Conservation (phyloP, 2,329 filamentous ascomycete species). For the Scedosporium boydii region DNA sequence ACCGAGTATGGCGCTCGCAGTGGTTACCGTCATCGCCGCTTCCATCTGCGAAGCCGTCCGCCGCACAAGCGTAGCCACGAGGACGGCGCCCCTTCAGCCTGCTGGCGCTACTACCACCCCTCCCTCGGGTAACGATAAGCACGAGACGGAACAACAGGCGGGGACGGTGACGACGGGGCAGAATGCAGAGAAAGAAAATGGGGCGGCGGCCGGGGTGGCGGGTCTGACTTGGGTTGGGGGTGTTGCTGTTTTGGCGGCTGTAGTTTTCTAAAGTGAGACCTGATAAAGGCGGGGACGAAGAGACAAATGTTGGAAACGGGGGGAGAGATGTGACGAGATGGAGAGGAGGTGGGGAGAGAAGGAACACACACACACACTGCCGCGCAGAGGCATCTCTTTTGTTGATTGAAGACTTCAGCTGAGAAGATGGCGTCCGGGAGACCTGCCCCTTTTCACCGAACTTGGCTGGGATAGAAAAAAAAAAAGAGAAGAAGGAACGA, state of each 20-base stretch:
- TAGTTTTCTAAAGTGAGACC: not conserved
- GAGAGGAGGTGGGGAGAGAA: not conserved
- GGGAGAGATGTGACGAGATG: not conserved
- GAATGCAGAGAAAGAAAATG: not conserved
- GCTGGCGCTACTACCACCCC: not conserved
- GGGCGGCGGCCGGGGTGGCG: not conserved
- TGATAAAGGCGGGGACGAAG: no score
- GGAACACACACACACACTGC: not conserved
- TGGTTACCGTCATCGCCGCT: not conserved
- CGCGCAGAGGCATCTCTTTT: not conserved
- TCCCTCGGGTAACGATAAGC: not conserved
- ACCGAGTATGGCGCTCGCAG: not conserved
- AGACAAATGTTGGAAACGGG: no score
- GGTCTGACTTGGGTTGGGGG: not conserved
- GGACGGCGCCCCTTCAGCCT: not conserved
- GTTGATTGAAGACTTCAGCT: not conserved
- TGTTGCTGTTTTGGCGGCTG: not conserved
- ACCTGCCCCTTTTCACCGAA: not conserved
- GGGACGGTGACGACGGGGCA: not conserved
- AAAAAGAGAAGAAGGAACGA: not conserved
- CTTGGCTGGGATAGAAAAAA: not conserved
- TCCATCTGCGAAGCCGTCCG: slow-evolving; percentile 1
- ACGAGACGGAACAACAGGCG: not conserved
- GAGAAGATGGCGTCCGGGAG: not conserved
- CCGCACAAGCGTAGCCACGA: not conserved